A percentile compares a stretch with the other conserved stretches of the same genome.
Evolutionary conservation across 768 basidiomycete genomes (phyloP).

Genomic region (Mycena epipterygia): DNA sequence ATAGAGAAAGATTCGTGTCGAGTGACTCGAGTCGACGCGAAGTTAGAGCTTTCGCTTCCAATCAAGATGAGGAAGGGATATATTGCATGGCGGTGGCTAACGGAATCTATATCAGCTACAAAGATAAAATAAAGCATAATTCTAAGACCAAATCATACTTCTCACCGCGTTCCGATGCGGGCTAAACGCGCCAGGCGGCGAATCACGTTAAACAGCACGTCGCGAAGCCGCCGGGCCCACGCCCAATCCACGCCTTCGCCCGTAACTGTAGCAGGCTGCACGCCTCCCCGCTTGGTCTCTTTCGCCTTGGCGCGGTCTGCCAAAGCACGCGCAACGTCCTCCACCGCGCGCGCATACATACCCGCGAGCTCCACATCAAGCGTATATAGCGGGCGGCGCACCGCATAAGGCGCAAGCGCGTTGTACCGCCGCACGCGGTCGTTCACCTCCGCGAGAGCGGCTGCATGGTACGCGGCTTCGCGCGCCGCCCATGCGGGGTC

Average conservation of each 20-base stretch:
- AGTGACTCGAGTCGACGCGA: no score
- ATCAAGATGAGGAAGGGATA: no score
- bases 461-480: slow-evolving; percentile 77
- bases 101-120: no score
- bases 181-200: slow-evolving; percentile 8
- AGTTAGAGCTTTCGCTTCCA: no score
- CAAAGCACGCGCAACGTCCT: slow-evolving; percentile 64
- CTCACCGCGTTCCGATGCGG: neutral
- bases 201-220: neutral
- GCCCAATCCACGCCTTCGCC: slow-evolving; percentile 9
- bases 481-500: slow-evolving; percentile 80
- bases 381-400: slow-evolving; percentile 73
- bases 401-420: slow-evolving; percentile 81
- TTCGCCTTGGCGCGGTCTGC: slow-evolving; percentile 39
- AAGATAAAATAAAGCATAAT: no score
- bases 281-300: neutral
- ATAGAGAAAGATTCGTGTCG: no score
- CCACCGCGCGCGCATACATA: slow-evolving; percentile 63
- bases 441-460: slow-evolving; percentile 80
- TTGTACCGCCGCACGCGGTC: slow-evolving; percentile 85
- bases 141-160: neutral
- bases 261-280: neutral
- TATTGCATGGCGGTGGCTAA: no score
- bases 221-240: slow-evolving; percentile 13
- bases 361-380: slow-evolving; percentile 70